A percentile compares a stretch with the other conserved stretches of the same genome.
Evolutionary conservation across 176 grass and related monocot genomes (phyloP).

Genomic region (Alopecurus myosuroides): DNA sequence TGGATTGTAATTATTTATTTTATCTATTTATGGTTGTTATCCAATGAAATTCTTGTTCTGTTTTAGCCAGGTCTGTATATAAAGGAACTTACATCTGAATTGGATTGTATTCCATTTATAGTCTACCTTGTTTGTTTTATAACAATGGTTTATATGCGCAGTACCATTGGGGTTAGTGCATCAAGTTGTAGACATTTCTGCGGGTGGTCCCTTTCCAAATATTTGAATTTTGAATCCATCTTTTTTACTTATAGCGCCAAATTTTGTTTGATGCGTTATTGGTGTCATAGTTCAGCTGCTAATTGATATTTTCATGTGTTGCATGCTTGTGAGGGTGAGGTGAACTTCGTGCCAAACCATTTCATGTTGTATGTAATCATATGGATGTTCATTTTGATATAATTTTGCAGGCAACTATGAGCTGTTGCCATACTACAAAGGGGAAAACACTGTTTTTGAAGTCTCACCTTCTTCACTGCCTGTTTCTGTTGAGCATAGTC

Average conservation of each 20-base stretch:
- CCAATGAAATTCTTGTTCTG: slow-evolving; percentile 9
- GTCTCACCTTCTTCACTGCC: slow-evolving; percentile 73
- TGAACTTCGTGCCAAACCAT: background rate
- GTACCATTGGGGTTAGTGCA: slow-evolving; percentile 1
- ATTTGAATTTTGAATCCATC: background rate
- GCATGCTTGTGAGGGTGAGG: background rate
- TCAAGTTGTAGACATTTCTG: background rate
- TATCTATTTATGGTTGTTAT: slow-evolving; percentile 11
- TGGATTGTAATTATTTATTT: background rate
- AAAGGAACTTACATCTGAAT: background rate
- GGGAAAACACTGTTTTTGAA: slow-evolving; percentile 94
- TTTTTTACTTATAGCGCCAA: background rate
- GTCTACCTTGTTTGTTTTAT: background rate
- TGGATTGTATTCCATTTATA: background rate
- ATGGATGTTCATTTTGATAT: slow-evolving; percentile 8
- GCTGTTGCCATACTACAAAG: slow-evolving; percentile 93
- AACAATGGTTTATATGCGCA: background rate
- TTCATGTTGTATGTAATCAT: slow-evolving; percentile 1
- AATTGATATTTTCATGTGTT: slow-evolving; percentile 1
- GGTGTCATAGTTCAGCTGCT: background rate
- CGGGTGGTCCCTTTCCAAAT: background rate
- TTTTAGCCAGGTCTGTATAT: background rate
- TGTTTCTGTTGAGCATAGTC: slow-evolving; percentile 70
- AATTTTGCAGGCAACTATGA: slow-evolving; percentile 71
- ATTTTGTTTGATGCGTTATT: background rate